phyloP scores from a whole-genome alignment of 169 alveolate species.

The Eimeria praecox region DNA sequence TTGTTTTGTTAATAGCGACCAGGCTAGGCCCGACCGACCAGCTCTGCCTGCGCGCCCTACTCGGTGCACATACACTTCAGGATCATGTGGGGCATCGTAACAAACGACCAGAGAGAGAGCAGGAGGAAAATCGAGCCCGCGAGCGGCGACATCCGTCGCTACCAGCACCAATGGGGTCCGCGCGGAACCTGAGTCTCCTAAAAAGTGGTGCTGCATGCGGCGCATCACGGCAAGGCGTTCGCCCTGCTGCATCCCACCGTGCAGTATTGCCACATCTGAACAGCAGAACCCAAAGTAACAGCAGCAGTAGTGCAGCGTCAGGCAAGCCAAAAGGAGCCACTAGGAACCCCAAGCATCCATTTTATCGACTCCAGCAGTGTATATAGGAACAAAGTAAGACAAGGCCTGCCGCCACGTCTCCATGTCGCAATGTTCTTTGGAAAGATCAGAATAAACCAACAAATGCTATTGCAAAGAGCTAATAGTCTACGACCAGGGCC shows the following conservation, averaged over 20 bases:
- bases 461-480: neutral
- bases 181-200: conserved; percentile 44
- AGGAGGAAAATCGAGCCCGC: conserved; percentile 91
- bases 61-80: conserved; percentile 94
- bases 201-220: conserved; percentile 78
- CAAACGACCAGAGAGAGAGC: conserved; percentile 94
- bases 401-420: neutral
- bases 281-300: conserved; percentile 1
- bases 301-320: neutral
- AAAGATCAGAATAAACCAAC: neutral
- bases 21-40: conserved; percentile 93
- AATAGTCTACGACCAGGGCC: neutral
- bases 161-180: conserved; percentile 70
- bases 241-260: conserved; percentile 80
- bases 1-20: conserved; percentile 93
- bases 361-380: neutral
- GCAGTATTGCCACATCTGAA: conserved; percentile 75
- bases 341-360: neutral
- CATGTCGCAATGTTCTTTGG: neutral
- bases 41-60: conserved; percentile 97
- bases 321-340: neutral
- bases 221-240: conserved; percentile 81
- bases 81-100: conserved; percentile 94
- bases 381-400: neutral
- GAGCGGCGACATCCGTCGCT: conserved; percentile 81